Evolutionary conservation across 2,329 filamentous ascomycete genomes (phyloP), one percentile per base, ranked within the genome.

Genomic region (Aspergillus brunneoviolaceus): DNA sequence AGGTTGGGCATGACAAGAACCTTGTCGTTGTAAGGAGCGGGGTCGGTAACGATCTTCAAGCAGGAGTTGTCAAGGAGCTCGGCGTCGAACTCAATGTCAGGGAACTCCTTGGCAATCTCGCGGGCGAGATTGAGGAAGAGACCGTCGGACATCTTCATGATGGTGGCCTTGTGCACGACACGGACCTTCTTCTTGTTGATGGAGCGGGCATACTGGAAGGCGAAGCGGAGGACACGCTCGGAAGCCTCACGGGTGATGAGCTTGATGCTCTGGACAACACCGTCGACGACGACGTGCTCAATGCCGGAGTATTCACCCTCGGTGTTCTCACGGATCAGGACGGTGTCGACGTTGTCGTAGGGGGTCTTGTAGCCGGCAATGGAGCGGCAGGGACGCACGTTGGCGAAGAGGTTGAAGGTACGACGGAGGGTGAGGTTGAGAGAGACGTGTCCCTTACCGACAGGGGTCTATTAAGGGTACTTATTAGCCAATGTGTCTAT

Each of bases 141-240:
- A 82, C 95, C 95, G 79, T 99, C 95, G 76, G 90, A 94, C 91
- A 97, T 96, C 88, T 99, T 99, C 95, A 99, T 99, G 84, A 99
- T 99, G 76, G 95, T 98, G 78, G 95, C 95, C 87, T 99, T 99
- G 90, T 99, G 95, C 66, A 98, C 93, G 62, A 92, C 94, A 75
- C 93, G 92, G 74, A 98, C 94, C 90, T 97, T 97, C 77, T 88
- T 93, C 84, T 91, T 91, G 81, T 93, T 92, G 74, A 97, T 90
- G 71, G 91, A 87, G 80, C 95, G 86, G 70, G 95, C 95, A 78
- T 99, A 92, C 83, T 99, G 94, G 88, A 99, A 99, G 72, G 96
- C 95, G 79, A 92, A 99, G 76, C 93, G 89, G 69, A 98, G 87
- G 58, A 99, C 95, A 71, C 95, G 90, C 87, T 99, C 95, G 68